Evolutionary conservation across 1,139 yeast species (phyloP), one percentile per base, ranked within the genome.

Genomic region (Diutina sp.): DNA sequence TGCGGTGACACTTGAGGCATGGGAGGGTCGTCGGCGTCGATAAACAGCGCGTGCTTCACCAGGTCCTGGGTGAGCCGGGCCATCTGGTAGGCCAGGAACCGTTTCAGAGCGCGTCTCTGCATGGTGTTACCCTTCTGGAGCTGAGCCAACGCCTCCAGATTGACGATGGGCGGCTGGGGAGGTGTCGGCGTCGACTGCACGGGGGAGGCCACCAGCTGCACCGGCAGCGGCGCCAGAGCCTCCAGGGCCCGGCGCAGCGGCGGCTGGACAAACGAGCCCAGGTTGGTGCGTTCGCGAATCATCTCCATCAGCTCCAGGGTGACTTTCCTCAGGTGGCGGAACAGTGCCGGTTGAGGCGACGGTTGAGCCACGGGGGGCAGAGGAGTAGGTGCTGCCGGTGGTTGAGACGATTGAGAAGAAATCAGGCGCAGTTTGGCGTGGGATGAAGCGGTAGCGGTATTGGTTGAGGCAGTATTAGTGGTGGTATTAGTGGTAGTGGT

Each of bases 31-130:
- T 50, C 44, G 28, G 11, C 28, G 14, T 50, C 53, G 6, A 50
- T 29, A 32, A 30, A 50, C 53, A 50, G 53, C n/a, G 32, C 41
- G 53, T 50, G 53, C 21, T 50, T 50, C 29, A 50, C 41, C 12
- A 16, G 41, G 35, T 50, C 53, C 8, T 50, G 53, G 0, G 90
- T 77, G 29, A 88, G 76, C 63, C 87, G 88, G 1, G 96, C 91
- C 70, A 86, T 87, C 65, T 93, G 98, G 61, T 90, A 93, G 0
- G 97, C 97, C 30, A 97, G 89, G 66, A 87, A 93, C 59, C 99
- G 73, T 62, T 90, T 82, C 0, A 97, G 90, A 0, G 99, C 99
- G 59, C 97, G 79, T 61, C 99, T 78, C 70, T 87, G 96, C 53
- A 93, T 71, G 1, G 87, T 86, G 58, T 87, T 88, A 1, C 91